Conservation (phyloP, 1,284 basidiomycete genomes). For the Stygiomarasmius scandens region DNA sequence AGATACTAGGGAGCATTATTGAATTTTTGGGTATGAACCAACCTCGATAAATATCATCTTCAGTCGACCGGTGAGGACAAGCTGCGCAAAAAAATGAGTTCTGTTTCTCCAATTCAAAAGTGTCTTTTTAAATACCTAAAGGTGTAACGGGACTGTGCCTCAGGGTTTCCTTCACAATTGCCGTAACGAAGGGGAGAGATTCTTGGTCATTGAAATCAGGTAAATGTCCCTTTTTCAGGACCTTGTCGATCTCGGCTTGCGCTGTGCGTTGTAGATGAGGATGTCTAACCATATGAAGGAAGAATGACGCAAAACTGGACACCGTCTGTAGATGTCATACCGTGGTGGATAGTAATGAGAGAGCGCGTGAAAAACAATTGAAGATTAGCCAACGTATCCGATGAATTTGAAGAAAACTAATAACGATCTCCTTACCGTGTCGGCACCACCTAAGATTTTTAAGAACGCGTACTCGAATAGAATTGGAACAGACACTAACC, state of each 20-base stretch:
- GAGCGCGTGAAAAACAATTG: too few species aligned
- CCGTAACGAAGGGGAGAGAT: conserved; percentile 9
- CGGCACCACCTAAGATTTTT: conserved; percentile 17
- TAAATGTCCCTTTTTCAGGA: conserved; percentile 4
- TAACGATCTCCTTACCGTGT: conserved; percentile 13
- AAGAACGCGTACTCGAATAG: too few species aligned
- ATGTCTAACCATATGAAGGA: not conserved
- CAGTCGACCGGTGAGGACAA: conserved; percentile 1
- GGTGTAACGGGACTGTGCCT: conserved; percentile 2
- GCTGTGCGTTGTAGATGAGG: conserved; percentile 6
- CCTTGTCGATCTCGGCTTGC: conserved; percentile 8
- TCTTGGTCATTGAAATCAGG: conserved; percentile 12
- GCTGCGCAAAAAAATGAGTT: not conserved
- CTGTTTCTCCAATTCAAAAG: not conserved
- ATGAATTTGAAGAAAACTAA: not conserved
- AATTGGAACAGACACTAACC: conserved; percentile 3
- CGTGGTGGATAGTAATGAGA: too few species aligned
- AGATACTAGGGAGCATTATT: not conserved
- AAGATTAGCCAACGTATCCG: too few species aligned
- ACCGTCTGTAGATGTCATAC: not conserved
- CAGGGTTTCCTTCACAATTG: conserved; percentile 4
- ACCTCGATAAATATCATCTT: conserved; percentile 4
- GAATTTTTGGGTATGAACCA: conserved; percentile 3
- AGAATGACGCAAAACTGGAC: not conserved
- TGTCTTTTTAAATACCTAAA: not conserved